Base-by-base conservation (phyloP, 1,284 basidiomycete genomes). In the Leccinum variabile region DNA sequence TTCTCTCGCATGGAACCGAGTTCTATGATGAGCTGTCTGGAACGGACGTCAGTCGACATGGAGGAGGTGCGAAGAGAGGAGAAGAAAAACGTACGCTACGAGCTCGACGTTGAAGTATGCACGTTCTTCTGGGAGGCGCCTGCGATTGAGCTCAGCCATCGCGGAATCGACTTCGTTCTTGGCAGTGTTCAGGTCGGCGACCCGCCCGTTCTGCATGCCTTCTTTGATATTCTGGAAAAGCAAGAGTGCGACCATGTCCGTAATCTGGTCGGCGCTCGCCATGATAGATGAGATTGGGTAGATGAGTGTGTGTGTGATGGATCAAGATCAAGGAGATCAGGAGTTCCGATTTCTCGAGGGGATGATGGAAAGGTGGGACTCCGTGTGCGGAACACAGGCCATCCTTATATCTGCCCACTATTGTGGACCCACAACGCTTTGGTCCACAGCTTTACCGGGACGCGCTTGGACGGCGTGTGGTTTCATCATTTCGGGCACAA, bases 91-190 rank as follows among this genome's bases (percentile, higher is more conserved):
- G 1, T 60, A 61, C 69, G n/a, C 56, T 14, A 68, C 25, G 16
- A 54, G 10, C 4, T 70, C 69, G 11, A 22, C 22, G 16, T 54
- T 33, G 18, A 13, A 35, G 11, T 0, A n/a, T 22, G 6, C 41
- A 44, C 5, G 52, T 32, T 62, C 62, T n/a, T 60, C 63, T 6
- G 25, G 35, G 2, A 39, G n/a, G 1, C 3, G 54, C 22, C 7
- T 54, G 54, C 13, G 41, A 32, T 59, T 41, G 54, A 70, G 62
- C 39, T 61, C 35, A 14, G 49, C 49, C 2, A 65, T 67, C 11
- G 68, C 69, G 11, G 53, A 54, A 3, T 72, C 60, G 37, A 70
- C 54, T 56, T 61, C 70, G n/a, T 56, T 49, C 44, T 59, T 57
- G 5, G 35, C 63, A 16, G 59, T 35, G 4, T 58, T 25, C 5